Conservation (phyloP, 768 basidiomycete genomes). For the Pleurotus tuber-regium region DNA sequence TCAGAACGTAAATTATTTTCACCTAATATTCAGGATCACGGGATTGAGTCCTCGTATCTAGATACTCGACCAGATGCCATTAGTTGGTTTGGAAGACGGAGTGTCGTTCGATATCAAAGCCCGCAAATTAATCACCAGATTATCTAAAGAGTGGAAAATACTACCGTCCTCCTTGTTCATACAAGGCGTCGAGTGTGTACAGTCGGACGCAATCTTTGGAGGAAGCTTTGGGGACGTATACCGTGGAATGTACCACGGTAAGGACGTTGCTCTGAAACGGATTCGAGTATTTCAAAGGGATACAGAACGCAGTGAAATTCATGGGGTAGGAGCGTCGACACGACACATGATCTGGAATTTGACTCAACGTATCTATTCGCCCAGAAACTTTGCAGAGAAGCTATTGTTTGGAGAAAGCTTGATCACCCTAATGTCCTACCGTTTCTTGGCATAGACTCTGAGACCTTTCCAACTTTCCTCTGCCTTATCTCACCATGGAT, state of each 20-base stretch:
- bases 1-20: not conserved
- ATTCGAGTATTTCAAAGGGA: constrained; percentile 24
- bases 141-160: too few species aligned
- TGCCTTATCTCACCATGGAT: constrained; percentile 30
- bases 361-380: not conserved
- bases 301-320: constrained; percentile 14
- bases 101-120: constrained; percentile 10
- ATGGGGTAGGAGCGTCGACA: constrained; percentile 14
- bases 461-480: constrained; percentile 18
- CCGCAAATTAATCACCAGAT: constrained; percentile 1
- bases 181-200: constrained; percentile 17
- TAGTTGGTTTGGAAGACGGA: not conserved
- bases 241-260: constrained; percentile 12
- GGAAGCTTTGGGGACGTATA: constrained; percentile 26
- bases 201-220: constrained; percentile 20
- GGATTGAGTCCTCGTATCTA: not conserved
- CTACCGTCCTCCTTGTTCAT: too few species aligned
- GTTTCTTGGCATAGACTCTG: constrained; percentile 23
- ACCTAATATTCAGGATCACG: too few species aligned
- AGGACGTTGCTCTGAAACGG: constrained; percentile 24
- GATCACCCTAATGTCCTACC: constrained; percentile 25
- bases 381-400: constrained; percentile 26
- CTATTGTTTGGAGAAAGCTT: constrained; percentile 24
- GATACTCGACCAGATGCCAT: constrained; percentile 5
- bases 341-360: too few species aligned